phyloP scores from a whole-genome alignment of 1,139 yeast species.

The Williopsis jadinii region DNA sequence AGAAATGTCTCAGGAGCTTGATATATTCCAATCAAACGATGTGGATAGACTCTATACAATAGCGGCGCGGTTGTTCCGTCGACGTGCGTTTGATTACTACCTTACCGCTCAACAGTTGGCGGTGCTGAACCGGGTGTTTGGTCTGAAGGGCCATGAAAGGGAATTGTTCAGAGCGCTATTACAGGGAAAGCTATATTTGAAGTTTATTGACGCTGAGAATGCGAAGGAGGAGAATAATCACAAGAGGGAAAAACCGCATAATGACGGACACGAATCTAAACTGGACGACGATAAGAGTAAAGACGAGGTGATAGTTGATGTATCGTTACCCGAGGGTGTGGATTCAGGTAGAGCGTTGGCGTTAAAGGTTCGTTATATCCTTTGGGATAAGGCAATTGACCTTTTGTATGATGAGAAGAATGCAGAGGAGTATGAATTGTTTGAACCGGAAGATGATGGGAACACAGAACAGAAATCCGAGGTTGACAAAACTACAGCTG shows the following conservation, averaged over 20 bases:
- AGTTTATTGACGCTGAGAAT: slow-evolving; percentile 9
- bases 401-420: slow-evolving; percentile 31
- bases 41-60: slow-evolving; percentile 13
- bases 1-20: slow-evolving; percentile 2
- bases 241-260: not conserved
- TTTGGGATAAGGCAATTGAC: slow-evolving; percentile 73
- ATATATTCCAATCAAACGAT: slow-evolving; percentile 17
- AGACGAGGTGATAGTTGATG: slow-evolving; percentile 14
- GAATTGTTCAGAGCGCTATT: slow-evolving; percentile 12
- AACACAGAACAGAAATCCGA: not conserved
- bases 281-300: slow-evolving; percentile 1
- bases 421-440: slow-evolving; percentile 20
- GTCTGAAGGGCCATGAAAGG: not conserved
- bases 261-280: not conserved
- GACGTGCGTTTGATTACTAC: slow-evolving; percentile 49
- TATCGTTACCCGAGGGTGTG: slow-evolving; percentile 36
- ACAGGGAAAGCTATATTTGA: slow-evolving; percentile 11
- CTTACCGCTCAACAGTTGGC: slow-evolving; percentile 57
- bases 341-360: slow-evolving; percentile 50
- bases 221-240: no score
- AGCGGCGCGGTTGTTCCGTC: slow-evolving; percentile 38
- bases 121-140: slow-evolving; percentile 41
- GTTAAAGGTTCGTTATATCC: slow-evolving; percentile 55
- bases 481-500: not conserved
- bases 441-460: slow-evolving; percentile 26